These are phyloP conservation scores for Inga laurina DNA, from an alignment of 306 rosid species.

Conservation along the genomic window DNA sequence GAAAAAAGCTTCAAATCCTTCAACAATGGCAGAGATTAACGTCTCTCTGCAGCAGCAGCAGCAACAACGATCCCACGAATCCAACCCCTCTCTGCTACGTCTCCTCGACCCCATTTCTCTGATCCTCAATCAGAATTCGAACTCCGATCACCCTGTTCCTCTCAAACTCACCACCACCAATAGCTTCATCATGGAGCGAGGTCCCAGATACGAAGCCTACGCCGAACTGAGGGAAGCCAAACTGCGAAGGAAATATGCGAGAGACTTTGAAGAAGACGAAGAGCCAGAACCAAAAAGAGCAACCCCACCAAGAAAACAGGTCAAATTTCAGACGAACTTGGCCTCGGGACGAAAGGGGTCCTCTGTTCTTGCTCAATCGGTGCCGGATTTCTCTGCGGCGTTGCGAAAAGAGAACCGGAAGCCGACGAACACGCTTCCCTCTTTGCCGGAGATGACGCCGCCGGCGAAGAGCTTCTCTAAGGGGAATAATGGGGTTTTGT, in stretches of 20 bases:
- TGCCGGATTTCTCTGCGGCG: slow-evolving; percentile 77
- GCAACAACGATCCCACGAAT: slow-evolving; percentile 27
- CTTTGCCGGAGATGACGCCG: slow-evolving; percentile 67
- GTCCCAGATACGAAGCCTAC: slow-evolving; percentile 76
- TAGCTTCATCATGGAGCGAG: slow-evolving; percentile 71
- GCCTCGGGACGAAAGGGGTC: slow-evolving; percentile 43
- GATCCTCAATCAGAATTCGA: slow-evolving; percentile 55
- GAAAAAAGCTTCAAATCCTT: slow-evolving; percentile 18
- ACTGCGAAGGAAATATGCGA: slow-evolving; percentile 41
- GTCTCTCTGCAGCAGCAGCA: slow-evolving; percentile 25
- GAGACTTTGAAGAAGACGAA: slow-evolving; percentile 22
- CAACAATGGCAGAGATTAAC: slow-evolving; percentile 54
- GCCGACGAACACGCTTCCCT: slow-evolving; percentile 46
- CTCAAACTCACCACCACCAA: slow-evolving; percentile 46
- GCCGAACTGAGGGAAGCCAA: slow-evolving; percentile 70
- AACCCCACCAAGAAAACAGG: slow-evolving; percentile 68
- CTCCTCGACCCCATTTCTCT: slow-evolving; percentile 78
- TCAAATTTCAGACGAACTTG: slow-evolving; percentile 46
- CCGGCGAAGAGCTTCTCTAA: slow-evolving; percentile 56
- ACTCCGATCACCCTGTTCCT: slow-evolving; percentile 40
- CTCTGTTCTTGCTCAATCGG: slow-evolving; percentile 80
- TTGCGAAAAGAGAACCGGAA: slow-evolving; percentile 81
- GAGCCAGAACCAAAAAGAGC: slow-evolving; percentile 26
- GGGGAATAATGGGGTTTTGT: slow-evolving; percentile 37
- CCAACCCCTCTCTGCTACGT: slow-evolving; percentile 40